A percentile compares a stretch with the other conserved stretches of the same genome.
phyloP scores from a whole-genome alignment of 2,329 filamentous ascomycete species.

The Cercospora canescens region DNA sequence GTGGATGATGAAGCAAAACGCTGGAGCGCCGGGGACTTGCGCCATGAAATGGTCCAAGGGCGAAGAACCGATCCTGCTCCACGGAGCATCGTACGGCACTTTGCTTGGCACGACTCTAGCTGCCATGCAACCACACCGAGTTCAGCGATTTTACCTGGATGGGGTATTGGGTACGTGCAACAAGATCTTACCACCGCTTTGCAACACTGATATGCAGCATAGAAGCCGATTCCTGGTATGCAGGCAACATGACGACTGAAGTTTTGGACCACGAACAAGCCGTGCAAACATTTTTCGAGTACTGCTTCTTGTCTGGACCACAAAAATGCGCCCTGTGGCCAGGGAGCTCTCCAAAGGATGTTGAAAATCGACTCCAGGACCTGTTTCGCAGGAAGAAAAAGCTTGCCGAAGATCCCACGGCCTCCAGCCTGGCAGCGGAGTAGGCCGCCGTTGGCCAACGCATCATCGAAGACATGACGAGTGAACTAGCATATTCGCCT shows the following conservation, averaged over 20 bases:
- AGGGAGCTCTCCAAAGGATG: not conserved
- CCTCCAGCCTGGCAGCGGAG: not conserved
- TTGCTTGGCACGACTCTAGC: conserved; percentile 39
- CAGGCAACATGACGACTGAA: not conserved
- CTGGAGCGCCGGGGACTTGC: not conserved
- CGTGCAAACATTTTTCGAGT: conserved; percentile 1
- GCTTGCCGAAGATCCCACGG: not conserved
- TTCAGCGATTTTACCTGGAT: conserved; percentile 42
- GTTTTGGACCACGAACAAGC: conserved; percentile 2
- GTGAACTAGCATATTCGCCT: not conserved
- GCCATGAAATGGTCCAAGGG: conserved; percentile 11
- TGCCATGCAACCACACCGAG: conserved; percentile 38
- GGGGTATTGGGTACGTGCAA: conserved; percentile 30
- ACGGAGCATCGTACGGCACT: conserved; percentile 48
- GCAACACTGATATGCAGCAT: conserved; percentile 49
- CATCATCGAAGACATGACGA: not conserved
- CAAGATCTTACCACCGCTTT: conserved; percentile 6
- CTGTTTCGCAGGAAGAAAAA: not conserved
- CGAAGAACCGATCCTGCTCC: conserved; percentile 38
- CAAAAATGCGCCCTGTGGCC: not conserved
- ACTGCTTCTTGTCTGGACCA: conserved; percentile 3
- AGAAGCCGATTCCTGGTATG: conserved; percentile 31
- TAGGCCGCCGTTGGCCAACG: not conserved
- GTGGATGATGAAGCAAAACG: conserved; percentile 27
- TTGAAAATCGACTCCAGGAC: not conserved